Conservation (phyloP, 2,329 filamentous ascomycete species). For the Neonectria neomacrospora region DNA sequence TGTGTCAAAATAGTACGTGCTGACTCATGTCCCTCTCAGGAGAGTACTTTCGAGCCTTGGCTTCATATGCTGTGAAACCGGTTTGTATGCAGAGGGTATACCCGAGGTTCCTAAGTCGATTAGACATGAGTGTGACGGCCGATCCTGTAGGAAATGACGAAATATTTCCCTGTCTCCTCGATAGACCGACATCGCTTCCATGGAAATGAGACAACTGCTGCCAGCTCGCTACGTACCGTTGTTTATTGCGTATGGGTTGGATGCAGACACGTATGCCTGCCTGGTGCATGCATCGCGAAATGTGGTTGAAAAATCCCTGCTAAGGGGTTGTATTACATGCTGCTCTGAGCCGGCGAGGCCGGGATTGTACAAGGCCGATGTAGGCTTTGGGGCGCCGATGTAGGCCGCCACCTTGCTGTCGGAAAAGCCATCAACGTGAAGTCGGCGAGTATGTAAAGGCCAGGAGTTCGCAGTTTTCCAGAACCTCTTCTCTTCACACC, state of each 20-base stretch:
- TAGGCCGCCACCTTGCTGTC: background rate
- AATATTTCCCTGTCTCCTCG: background rate
- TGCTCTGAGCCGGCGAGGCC: background rate
- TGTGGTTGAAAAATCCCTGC: background rate
- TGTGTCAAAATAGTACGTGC: background rate
- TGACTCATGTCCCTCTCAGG: background rate
- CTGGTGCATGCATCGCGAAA: background rate
- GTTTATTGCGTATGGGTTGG: background rate
- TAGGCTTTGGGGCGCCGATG: background rate
- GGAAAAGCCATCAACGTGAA: background rate
- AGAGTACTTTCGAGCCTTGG: background rate
- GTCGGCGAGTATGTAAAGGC: conserved; percentile 9
- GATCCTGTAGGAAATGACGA: background rate
- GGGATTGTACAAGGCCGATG: background rate
- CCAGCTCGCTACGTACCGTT: background rate
- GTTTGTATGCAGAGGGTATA: background rate
- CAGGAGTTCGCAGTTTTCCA: conserved; percentile 1
- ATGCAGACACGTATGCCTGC: background rate
- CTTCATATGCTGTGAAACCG: background rate
- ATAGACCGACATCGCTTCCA: background rate
- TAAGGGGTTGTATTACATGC: background rate
- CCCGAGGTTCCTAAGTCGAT: background rate
- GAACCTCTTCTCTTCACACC: background rate
- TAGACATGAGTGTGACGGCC: background rate
- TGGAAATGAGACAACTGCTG: background rate